These are phyloP conservation scores for Lodderomyces parapsilosis DNA, from an alignment of 1,139 yeast genomes.

Conservation along the genomic window DNA sequence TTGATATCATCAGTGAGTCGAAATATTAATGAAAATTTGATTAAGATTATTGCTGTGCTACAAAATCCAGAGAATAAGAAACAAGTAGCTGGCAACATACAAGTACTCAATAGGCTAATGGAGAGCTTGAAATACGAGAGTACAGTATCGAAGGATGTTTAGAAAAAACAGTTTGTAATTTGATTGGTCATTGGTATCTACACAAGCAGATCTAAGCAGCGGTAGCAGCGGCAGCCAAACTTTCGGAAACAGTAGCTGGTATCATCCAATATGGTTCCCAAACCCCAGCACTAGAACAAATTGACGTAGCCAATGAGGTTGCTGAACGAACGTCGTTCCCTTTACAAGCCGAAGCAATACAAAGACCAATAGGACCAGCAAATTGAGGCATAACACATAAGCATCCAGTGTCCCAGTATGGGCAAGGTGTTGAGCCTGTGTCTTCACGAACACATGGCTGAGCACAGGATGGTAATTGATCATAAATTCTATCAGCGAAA, in stretches of 20 bases:
- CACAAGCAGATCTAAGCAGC: too few species aligned
- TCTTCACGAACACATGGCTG: slow-evolving; percentile 22
- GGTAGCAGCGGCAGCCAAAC: slow-evolving; percentile 30
- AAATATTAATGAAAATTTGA: slow-evolving; percentile 28
- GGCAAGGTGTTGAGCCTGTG: slow-evolving; percentile 31
- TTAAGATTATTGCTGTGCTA: slow-evolving; percentile 23
- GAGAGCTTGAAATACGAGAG: background rate
- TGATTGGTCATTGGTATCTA: too few species aligned
- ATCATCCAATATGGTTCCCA: slow-evolving; percentile 23
- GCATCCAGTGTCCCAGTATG: slow-evolving; percentile 40
- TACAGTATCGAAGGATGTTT: too few species aligned
- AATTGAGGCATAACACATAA: slow-evolving; percentile 33
- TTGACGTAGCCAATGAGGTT: slow-evolving; percentile 27
- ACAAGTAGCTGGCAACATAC: slow-evolving; percentile 4
- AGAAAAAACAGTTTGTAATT: too few species aligned
- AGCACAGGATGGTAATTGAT: slow-evolving; percentile 27
- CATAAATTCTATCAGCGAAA: slow-evolving; percentile 34
- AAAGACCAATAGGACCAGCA: slow-evolving; percentile 26
- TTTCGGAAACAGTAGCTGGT: slow-evolving; percentile 31
- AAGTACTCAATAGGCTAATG: slow-evolving; percentile 10
- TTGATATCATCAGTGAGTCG: slow-evolving; percentile 33
- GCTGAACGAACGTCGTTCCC: slow-evolving; percentile 22
- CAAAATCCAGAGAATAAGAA: slow-evolving; percentile 10
- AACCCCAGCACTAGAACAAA: slow-evolving; percentile 33
- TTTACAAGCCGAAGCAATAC: slow-evolving; percentile 25